phyloP scores from a whole-genome alignment of 352 stramenopile species.

The Globisporangium splendens region DNA sequence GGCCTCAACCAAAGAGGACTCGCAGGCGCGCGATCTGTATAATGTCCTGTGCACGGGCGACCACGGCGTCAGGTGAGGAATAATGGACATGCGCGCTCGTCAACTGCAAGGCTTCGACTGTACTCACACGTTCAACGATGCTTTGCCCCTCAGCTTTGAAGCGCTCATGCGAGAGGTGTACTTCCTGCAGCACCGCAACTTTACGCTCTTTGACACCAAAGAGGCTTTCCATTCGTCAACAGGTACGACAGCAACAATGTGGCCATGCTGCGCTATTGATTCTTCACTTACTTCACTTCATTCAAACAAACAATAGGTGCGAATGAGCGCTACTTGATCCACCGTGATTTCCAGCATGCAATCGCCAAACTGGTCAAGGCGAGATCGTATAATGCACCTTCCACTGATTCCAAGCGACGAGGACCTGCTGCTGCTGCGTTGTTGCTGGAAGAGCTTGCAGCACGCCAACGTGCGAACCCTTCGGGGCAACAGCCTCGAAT shows the following conservation, averaged over 20 bases:
- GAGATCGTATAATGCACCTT: too few relatives aligned
- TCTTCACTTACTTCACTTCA: background rate
- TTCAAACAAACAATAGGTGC: slow-evolving; percentile 22
- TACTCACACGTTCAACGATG: background rate
- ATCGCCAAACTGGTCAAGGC: slow-evolving; percentile 33
- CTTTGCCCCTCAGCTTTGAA: slow-evolving; percentile 25
- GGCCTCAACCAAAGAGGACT: slow-evolving; percentile 21
- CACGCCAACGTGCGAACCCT: background rate
- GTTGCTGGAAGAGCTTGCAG: slow-evolving; percentile 33
- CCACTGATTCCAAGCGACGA: background rate
- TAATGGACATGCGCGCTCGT: background rate
- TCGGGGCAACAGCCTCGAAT: slow-evolving; percentile 13
- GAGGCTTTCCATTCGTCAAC: slow-evolving; percentile 59
- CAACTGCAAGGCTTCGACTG: too few relatives aligned
- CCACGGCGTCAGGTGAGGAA: slow-evolving; percentile 37
- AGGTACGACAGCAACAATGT: slow-evolving; percentile 10
- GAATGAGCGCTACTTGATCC: slow-evolving; percentile 43
- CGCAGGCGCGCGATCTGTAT: slow-evolving; percentile 41
- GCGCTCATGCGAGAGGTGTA: slow-evolving; percentile 42
- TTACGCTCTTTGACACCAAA: slow-evolving; percentile 65
- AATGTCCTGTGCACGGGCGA: slow-evolving; percentile 50
- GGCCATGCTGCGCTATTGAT: background rate
- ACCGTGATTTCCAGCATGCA: slow-evolving; percentile 60
- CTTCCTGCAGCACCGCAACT: slow-evolving; percentile 57
- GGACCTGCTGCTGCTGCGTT: slow-evolving; percentile 25